phyloP scores from a whole-genome alignment of 805 yeast species.

The Monosporozyma siamensis region DNA sequence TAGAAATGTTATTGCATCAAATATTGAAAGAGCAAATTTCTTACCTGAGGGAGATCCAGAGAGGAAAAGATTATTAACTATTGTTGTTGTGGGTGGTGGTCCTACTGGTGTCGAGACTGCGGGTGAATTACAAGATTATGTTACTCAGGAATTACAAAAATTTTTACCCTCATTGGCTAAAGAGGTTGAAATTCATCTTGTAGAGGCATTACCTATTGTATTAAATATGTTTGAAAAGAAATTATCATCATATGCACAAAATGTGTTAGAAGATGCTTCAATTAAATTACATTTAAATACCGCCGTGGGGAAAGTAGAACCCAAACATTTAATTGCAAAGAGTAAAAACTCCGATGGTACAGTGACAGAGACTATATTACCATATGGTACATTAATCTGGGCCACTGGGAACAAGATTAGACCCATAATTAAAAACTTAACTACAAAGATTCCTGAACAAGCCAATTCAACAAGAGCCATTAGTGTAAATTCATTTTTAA shows the following conservation, averaged over 20 bases:
- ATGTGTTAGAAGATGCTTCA: slow-evolving; percentile 38
- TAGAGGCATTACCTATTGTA: slow-evolving; percentile 88
- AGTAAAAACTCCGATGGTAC: slow-evolving; percentile 67
- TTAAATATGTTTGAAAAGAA: slow-evolving; percentile 44
- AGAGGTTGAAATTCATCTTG: slow-evolving; percentile 76
- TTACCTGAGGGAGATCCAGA: slow-evolving; percentile 72
- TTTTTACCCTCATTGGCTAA: slow-evolving; percentile 81
- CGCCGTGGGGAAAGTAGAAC: slow-evolving; percentile 81
- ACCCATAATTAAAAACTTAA: slow-evolving; percentile 56
- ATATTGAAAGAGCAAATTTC: slow-evolving; percentile 80
- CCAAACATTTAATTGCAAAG: slow-evolving; percentile 58
- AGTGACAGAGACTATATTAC: slow-evolving; percentile 47
- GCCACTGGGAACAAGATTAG: slow-evolving; percentile 94
- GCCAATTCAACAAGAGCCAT: slow-evolving; percentile 80
- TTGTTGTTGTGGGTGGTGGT: slow-evolving; percentile 95
- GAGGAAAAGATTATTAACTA: slow-evolving; percentile 74
- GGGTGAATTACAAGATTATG: slow-evolving; percentile 91
- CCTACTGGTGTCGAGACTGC: slow-evolving; percentile 98
- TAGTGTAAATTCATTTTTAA: slow-evolving; percentile 65
- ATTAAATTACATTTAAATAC: slow-evolving; percentile 76
- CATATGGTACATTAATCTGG: slow-evolving; percentile 92
- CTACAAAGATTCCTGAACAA: slow-evolving; percentile 68
- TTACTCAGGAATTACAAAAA: slow-evolving; percentile 78
- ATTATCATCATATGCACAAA: slow-evolving; percentile 37
- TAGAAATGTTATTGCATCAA: slow-evolving; percentile 72